Conservation (phyloP, 257 asterid species). For the Euphrasia confusa region DNA sequence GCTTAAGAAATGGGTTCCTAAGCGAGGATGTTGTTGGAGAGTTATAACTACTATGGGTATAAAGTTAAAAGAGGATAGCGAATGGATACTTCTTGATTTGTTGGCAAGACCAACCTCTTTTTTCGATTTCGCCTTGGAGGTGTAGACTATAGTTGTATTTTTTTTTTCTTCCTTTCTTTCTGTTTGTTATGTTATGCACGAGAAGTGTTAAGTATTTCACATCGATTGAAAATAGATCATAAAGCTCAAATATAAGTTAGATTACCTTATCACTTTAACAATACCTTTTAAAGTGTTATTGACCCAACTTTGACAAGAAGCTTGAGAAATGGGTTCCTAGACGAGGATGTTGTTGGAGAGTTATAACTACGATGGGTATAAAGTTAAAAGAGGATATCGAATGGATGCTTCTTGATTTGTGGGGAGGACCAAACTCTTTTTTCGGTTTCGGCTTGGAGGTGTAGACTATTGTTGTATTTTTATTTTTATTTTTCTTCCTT, state of each 20-base stretch:
- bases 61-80: conserved; percentile 49
- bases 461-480: conserved; percentile 24
- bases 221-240: too few relatives aligned
- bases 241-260: too few relatives aligned
- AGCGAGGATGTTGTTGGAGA: conserved; percentile 55
- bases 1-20: conserved; percentile 63
- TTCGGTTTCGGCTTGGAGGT: conserved; percentile 68
- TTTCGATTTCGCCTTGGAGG: conserved; percentile 68
- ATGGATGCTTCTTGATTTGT: conserved; percentile 58
- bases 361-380: conserved; percentile 49
- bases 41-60: conserved; percentile 49
- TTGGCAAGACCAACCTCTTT: conserved; percentile 74
- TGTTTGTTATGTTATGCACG: too few relatives aligned
- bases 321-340: conserved; percentile 61
- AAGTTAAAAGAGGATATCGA: conserved; percentile 50
- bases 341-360: conserved; percentile 56
- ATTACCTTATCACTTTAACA: too few relatives aligned
- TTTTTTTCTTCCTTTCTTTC: not conserved
- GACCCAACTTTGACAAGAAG: too few relatives aligned
- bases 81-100: conserved; percentile 60
- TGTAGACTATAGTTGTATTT: conserved; percentile 27
- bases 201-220: too few relatives aligned
- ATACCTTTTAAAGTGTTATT: too few relatives aligned
- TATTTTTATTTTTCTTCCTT: not conserved
- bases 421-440: conserved; percentile 74